These are phyloP conservation scores for Phytopythium oedochilum DNA, from an alignment of 352 stramenopile species.

Conservation along the genomic window DNA sequence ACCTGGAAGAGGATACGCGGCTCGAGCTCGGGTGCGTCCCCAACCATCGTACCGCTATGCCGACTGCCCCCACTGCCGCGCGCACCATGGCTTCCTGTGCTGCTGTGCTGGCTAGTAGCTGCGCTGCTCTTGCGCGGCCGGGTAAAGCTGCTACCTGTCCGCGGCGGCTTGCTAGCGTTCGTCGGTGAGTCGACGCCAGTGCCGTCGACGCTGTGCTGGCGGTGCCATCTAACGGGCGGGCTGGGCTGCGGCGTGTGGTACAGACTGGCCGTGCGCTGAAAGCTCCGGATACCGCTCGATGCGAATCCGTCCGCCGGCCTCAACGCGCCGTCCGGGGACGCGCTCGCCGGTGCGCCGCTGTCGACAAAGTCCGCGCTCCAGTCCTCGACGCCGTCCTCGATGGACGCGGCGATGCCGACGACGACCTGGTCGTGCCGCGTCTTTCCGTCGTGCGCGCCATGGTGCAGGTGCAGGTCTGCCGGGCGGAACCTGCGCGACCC, in stretches of 20 bases:
- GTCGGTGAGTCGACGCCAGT: slow-evolving; percentile 18
- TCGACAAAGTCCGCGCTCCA: slow-evolving; percentile 65
- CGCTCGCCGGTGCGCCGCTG: slow-evolving; percentile 2
- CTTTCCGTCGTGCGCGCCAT: neutral
- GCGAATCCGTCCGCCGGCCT: slow-evolving; percentile 1
- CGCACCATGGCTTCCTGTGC: slow-evolving; percentile 5
- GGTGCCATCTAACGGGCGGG: slow-evolving; percentile 24
- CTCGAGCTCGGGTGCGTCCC: slow-evolving; percentile 17
- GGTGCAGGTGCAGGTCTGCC: slow-evolving; percentile 2
- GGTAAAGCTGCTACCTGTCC: slow-evolving; percentile 29
- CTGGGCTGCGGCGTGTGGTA: slow-evolving; percentile 9
- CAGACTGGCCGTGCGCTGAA: slow-evolving; percentile 18
- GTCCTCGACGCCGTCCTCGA: slow-evolving; percentile 70
- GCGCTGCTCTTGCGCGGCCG: slow-evolving; percentile 8
- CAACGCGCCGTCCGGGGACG: neutral
- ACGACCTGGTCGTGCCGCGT: slow-evolving; percentile 52
- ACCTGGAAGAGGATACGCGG: slow-evolving; percentile 9
- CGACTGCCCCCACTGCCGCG: slow-evolving; percentile 13
- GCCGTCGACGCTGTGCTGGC: slow-evolving; percentile 36
- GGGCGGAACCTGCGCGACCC: slow-evolving; percentile 1
- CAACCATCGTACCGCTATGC: slow-evolving; percentile 14
- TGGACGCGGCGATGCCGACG: slow-evolving; percentile 59
- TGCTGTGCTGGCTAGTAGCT: slow-evolving; percentile 7
- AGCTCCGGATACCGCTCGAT: slow-evolving; percentile 15
- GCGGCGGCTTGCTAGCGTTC: slow-evolving; percentile 15